phyloP scores from a whole-genome alignment of 2,329 filamentous ascomycete genomes.

The Thelonectria blattea region DNA sequence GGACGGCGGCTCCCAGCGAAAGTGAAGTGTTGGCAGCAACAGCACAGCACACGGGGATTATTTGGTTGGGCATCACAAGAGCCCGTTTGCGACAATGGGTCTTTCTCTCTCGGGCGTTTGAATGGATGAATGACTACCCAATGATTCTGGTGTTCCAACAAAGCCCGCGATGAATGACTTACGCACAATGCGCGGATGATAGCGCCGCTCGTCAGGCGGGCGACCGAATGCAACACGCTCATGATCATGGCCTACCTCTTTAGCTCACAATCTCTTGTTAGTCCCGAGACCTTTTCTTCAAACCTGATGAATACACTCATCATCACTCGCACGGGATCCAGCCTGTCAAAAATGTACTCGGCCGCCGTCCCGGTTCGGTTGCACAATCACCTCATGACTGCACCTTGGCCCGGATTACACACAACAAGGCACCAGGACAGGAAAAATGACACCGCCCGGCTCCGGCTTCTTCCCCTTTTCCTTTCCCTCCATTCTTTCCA shows the following conservation, averaged over 20 bases:
- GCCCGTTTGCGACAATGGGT: neutral
- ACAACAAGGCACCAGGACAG: too few relatives aligned
- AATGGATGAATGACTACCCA: neutral
- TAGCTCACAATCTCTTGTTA: constrained; percentile 13
- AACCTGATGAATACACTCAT: neutral
- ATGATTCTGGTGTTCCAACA: neutral
- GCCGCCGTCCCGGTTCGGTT: constrained; percentile 19
- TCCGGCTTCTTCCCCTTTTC: constrained; percentile 19
- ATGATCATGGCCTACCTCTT: neutral
- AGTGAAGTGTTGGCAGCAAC: constrained; percentile 4
- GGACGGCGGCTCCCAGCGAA: constrained; percentile 18
- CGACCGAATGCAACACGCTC: neutral
- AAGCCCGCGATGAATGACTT: neutral
- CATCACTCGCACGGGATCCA: constrained; percentile 31
- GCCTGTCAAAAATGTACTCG: constrained; percentile 16
- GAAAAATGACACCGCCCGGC: neutral
- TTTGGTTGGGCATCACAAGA: neutral
- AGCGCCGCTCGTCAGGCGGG: neutral
- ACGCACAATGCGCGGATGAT: neutral
- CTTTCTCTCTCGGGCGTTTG: neutral
- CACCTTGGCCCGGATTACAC: neutral
- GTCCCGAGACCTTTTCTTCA: constrained; percentile 13
- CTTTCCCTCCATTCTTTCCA: too few relatives aligned
- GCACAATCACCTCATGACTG: constrained; percentile 16
- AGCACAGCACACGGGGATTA: neutral